phyloP scores from a whole-genome alignment of 1,139 yeast genomes.

The Williopsis jadinii region DNA sequence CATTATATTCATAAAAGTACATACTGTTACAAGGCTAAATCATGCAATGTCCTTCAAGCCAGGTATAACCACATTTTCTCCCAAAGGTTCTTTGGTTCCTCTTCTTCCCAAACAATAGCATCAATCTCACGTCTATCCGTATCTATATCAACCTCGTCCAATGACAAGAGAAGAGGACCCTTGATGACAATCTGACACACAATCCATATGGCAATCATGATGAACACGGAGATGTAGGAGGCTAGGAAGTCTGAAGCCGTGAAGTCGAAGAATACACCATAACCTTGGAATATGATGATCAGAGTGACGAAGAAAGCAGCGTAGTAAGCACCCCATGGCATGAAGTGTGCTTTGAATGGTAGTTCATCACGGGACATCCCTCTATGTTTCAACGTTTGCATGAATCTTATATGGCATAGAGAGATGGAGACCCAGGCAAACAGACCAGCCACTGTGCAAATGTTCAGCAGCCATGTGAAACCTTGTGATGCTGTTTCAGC shows the following conservation, averaged over 20 bases:
- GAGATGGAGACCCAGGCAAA: constrained; percentile 70
- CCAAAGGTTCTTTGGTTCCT: constrained; percentile 42
- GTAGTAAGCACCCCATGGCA: constrained; percentile 60
- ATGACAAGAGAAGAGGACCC: constrained; percentile 33
- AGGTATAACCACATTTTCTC: constrained; percentile 28
- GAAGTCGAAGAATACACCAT: constrained; percentile 49
- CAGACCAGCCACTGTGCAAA: constrained; percentile 71
- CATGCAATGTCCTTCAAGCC: constrained; percentile 3
- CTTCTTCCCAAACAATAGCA: constrained; percentile 44
- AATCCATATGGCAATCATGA: constrained; percentile 46
- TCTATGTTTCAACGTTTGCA: constrained; percentile 50
- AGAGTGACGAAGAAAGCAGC: constrained; percentile 41
- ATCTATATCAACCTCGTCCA: constrained; percentile 56
- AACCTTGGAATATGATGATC: constrained; percentile 66
- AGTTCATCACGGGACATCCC: constrained; percentile 57
- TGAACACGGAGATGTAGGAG: constrained; percentile 55
- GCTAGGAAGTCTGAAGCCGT: constrained; percentile 53
- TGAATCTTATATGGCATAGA: constrained; percentile 59
- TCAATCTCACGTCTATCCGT: constrained; percentile 54
- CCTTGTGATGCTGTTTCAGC: constrained; percentile 54
- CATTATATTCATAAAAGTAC: background rate
- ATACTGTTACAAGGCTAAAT: background rate
- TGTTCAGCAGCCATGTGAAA: constrained; percentile 78
- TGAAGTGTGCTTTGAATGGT: constrained; percentile 61
- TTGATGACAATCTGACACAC: constrained; percentile 42